Evolutionary conservation across 148 eudicot genomes (phyloP), one percentile per base, ranked within the genome.

Genomic region (Camellia japonica): DNA sequence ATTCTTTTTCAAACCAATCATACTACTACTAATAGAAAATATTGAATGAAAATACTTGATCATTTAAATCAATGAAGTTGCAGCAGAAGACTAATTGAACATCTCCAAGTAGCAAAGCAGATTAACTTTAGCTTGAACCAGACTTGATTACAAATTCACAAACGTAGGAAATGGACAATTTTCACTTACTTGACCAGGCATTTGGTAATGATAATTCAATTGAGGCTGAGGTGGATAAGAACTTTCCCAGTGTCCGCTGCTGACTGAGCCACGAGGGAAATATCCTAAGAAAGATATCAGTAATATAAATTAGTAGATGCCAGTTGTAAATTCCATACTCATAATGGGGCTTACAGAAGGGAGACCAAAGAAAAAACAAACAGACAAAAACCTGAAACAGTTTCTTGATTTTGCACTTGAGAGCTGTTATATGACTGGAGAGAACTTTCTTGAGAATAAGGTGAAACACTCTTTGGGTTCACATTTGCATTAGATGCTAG

Each of bases 371-470:
- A 30, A 30, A 30, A 30, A 30, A 30, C 38, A 30, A 30, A 30
- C 38, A 30, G 0, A 30, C 38, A 16, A 11, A 68, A 63, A 85
- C 83, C 81, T 80, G 81, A 51, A 23, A 68, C 12, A 78, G 75
- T 20, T 60, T 44, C 76, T 68, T 47, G 82, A 71, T 52, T n/a
- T 76, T 61, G 77, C 7, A 64, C 43, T 76, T 56, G 10, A 19
- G 85, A 78, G 68, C 43, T 69, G 58, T 76, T 44, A 85, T 66
- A 42, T 23, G 84, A 70, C 41, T 38, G 74, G 54, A 68, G 44
- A 77, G 83, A 80, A 76, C 74, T 85, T 84, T 75, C 87, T 56
- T 42, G 76, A 68, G 79, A 60, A 85, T 80, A 76, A 60, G 85
- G 54, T 30, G 88, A 71, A 49, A 60, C 68, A 13, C 69, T 73